Evolutionary conservation across 495 filamentous ascomycete genomes (phyloP), one percentile per base, ranked within the genome.

Genomic region (Penicillium riverlandense): DNA sequence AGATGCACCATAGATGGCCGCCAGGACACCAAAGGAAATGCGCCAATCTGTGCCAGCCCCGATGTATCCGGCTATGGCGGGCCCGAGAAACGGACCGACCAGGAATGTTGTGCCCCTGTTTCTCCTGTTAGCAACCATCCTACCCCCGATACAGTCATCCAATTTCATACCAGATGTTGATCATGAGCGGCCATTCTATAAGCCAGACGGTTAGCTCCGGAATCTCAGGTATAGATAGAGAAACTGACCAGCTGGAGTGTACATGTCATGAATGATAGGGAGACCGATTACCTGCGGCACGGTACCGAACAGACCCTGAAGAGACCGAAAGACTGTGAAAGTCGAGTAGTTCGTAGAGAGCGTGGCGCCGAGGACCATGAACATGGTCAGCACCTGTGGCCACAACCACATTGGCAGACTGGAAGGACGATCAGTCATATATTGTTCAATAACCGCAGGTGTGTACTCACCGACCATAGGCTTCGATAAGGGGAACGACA

Each of bases 261-360:
- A 74, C 65, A 74, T 69, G 43, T 74, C 70, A 35, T 72, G 60
- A 34, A 74, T 65, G 10, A 71, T 66, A 9, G 61, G 61, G 6
- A 75, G 53, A 8, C 71, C 71, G 36, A 73, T 65, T 5, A 71
- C 66, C 46, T 73, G 71, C 0, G 70, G 67, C 11, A 70, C 58
- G 7, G 71, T 69, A 1, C 59, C 65, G 48, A 76, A 67, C 29
- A 77, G 64, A 11, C 73, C 74, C 45, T 78, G 76, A 13, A 79
- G 60, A n/a, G 73, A 67, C 11, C 75, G 71, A 44, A 68, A 69
- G 8, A 64, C 57, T 0, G 72, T 77, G 49, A 77, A 78, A 22
- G 61, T 57, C 3, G 61, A 57, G 44, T 66, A 78, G 36, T 59
- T 54, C 11, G 65, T 59, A 7, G 74, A 67, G 1, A 70, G 57